A percentile compares a stretch with the other conserved stretches of the same genome.
Evolutionary conservation across 2,329 filamentous ascomycete species (phyloP).

Genomic region (Microdochium bolleyi): DNA sequence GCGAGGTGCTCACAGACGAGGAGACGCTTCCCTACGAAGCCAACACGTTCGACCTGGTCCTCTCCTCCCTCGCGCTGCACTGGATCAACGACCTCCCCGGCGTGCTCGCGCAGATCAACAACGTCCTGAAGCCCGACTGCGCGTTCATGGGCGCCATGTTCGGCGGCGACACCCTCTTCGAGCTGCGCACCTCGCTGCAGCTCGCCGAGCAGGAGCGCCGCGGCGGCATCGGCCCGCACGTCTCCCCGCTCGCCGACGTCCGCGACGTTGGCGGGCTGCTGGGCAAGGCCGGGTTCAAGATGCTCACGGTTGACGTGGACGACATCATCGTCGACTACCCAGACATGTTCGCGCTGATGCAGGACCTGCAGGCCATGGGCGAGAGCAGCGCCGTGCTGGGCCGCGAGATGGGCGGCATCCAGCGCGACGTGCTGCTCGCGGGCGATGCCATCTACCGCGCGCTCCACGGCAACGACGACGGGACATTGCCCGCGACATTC

Average conservation of each 20-base stretch:
- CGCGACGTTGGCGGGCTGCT: constrained; percentile 83
- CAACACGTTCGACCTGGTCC: constrained; percentile 77
- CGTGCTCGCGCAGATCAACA: constrained; percentile 76
- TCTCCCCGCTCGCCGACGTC: constrained; percentile 87
- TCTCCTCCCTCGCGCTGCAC: constrained; percentile 85
- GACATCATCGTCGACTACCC: constrained; percentile 96
- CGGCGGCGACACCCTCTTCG: constrained; percentile 87
- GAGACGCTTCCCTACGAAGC: constrained; percentile 70
- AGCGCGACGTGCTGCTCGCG: constrained; percentile 77
- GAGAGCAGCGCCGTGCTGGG: constrained; percentile 84
- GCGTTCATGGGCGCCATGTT: constrained; percentile 96
- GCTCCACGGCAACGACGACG: constrained; percentile 76
- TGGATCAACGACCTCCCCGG: constrained; percentile 97
- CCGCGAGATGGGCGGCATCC: constrained; percentile 72
- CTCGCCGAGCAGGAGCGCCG: constrained; percentile 83
- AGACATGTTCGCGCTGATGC: constrained; percentile 82
- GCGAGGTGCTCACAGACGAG: constrained; percentile 66
- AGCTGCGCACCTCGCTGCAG: constrained; percentile 87
- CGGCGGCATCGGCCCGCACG: constrained; percentile 85
- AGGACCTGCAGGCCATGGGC: constrained; percentile 92
- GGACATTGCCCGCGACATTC: constrained; percentile 80
- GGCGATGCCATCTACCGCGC: constrained; percentile 82
- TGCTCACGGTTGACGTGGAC: constrained; percentile 94
- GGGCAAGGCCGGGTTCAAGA: constrained; percentile 82
- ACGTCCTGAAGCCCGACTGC: constrained; percentile 77